Evolutionary conservation across 768 basidiomycete genomes (phyloP).

Genomic region (Paxillus ammoniavirescens): DNA sequence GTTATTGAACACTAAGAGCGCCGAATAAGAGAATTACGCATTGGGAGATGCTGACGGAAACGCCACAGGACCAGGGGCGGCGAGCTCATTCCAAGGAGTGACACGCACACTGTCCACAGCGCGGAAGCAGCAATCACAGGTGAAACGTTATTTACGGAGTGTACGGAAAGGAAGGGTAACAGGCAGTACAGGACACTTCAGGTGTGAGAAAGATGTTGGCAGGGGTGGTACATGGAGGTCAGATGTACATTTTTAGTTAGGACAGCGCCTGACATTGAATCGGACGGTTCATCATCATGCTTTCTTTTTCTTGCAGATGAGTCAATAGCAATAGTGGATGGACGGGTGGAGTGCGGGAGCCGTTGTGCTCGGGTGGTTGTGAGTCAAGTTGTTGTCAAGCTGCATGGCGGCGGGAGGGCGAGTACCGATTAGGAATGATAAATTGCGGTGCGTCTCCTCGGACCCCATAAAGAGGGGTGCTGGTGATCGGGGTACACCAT

Average conservation of each 20-base stretch:
- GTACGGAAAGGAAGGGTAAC: too few species aligned
- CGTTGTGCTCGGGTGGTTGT: neutral
- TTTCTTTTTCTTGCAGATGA: neutral
- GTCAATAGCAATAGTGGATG: neutral
- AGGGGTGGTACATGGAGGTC: neutral
- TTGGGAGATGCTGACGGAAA: too few species aligned
- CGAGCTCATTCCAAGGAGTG: neutral
- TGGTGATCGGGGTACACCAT: conserved; percentile 20
- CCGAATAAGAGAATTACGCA: neutral
- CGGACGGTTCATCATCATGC: neutral
- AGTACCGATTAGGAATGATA: neutral
- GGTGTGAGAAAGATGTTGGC: neutral
- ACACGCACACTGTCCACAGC: neutral
- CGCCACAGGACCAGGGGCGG: neutral
- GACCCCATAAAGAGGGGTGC: conserved; percentile 24
- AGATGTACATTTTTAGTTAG: neutral
- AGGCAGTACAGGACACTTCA: neutral
- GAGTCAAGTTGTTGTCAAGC: conserved; percentile 7
- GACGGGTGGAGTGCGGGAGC: neutral
- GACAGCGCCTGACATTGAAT: neutral
- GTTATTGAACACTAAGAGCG: neutral
- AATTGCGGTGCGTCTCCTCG: neutral
- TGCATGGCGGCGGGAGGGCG: neutral
- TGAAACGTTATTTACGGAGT: neutral
- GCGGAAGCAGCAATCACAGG: neutral